Evolutionary conservation across 805 yeast genomes (phyloP).

Genomic region (Wickerhamiella brachini): DNA sequence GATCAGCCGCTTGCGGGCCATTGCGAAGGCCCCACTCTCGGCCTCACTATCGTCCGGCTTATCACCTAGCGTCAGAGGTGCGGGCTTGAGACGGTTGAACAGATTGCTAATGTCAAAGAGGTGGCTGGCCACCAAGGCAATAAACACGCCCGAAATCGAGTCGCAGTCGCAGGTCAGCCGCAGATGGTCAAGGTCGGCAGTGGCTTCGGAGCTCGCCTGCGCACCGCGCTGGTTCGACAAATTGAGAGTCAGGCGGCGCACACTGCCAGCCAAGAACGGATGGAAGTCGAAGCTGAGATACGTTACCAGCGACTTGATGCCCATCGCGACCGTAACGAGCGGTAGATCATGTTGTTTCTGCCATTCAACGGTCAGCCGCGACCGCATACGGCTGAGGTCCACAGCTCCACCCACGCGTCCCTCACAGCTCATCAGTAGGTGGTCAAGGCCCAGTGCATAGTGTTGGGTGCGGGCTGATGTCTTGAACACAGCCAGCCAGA

Average conservation of each 20-base stretch:
- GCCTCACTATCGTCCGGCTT: neutral
- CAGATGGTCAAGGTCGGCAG: slow-evolving; percentile 42
- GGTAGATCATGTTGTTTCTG: slow-evolving; percentile 45
- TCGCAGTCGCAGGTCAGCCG: slow-evolving; percentile 25
- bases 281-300: slow-evolving; percentile 76
- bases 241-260: slow-evolving; percentile 36
- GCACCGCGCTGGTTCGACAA: slow-evolving; percentile 36
- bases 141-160: slow-evolving; percentile 47
- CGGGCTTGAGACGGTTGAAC: neutral
- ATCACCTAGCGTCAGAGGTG: neutral
- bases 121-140: slow-evolving; percentile 78
- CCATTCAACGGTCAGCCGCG: slow-evolving; percentile 65
- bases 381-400: slow-evolving; percentile 33
- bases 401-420: slow-evolving; percentile 75
- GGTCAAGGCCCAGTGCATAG: slow-evolving; percentile 45
- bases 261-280: slow-evolving; percentile 53
- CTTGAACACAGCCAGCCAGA: slow-evolving; percentile 61
- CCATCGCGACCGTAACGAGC: slow-evolving; percentile 45
- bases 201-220: slow-evolving; percentile 26
- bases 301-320: slow-evolving; percentile 40
- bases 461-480: slow-evolving; percentile 58
- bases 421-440: slow-evolving; percentile 37
- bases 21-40: neutral
- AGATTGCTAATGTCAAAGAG: slow-evolving; percentile 44
- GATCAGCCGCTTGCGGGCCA: slow-evolving; percentile 19